Conservation (phyloP, 805 yeast genomes). For the Metschnikowia lochheadii region DNA sequence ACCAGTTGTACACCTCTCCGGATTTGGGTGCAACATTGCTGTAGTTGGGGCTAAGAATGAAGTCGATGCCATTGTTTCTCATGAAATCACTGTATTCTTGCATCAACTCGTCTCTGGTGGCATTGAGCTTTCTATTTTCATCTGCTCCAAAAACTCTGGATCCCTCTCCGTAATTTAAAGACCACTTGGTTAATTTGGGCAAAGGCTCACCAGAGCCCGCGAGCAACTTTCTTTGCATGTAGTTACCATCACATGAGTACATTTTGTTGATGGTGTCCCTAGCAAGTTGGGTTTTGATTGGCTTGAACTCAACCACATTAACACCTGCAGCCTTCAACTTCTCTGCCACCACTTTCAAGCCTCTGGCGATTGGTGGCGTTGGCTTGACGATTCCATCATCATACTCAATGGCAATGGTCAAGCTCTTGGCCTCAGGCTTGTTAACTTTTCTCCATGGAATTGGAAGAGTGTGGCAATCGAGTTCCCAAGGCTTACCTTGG, state of each 20-base stretch:
- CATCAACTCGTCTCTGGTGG: conserved; percentile 54
- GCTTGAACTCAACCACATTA: conserved; percentile 51
- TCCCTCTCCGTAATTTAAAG: conserved; percentile 56
- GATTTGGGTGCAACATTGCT: conserved; percentile 70
- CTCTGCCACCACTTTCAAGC: conserved; percentile 48
- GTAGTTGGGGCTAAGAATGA: conserved; percentile 64
- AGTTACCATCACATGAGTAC: conserved; percentile 68
- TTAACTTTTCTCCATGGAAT: conserved; percentile 51
- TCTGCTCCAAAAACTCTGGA: conserved; percentile 41
- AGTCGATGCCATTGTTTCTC: conserved; percentile 54
- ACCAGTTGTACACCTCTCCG: conserved; percentile 66
- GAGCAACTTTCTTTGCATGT: conserved; percentile 48
- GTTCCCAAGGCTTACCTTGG: conserved; percentile 61
- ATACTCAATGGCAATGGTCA: conserved; percentile 59
- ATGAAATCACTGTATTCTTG: conserved; percentile 53
- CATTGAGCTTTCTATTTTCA: conserved; percentile 54
- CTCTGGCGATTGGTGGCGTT: conserved; percentile 57
- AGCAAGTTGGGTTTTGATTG: conserved; percentile 55
- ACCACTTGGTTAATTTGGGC: conserved; percentile 59
- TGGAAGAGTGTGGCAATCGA: conserved; percentile 45
- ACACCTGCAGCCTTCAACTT: conserved; percentile 59
- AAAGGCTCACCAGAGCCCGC: conserved; percentile 67
- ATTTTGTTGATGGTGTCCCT: conserved; percentile 53
- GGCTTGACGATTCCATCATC: conserved; percentile 66
- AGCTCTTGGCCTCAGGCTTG: conserved; percentile 33